Base-by-base conservation (phyloP, 176 grass and related monocot species). In the Secale cereale region DNA sequence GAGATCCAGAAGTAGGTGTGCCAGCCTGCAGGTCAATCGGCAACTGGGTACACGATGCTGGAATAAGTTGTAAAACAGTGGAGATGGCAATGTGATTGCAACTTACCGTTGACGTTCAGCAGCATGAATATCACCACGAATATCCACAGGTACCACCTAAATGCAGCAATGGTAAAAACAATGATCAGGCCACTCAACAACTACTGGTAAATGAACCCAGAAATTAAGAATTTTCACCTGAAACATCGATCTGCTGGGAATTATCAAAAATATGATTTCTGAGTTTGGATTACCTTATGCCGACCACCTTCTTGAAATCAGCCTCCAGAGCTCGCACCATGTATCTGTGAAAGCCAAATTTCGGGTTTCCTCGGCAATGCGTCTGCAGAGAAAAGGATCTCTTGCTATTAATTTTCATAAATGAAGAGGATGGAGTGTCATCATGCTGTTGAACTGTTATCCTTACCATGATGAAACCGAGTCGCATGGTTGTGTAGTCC, bases 1-100 rank as follows among this genome's bases (percentile, higher is more conserved):
- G 96, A 87, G 33, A 98, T 93, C 96, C 96, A 98, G 66, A 95
- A 98, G 81, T 95, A 98, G 62, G 91, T 95, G 71, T 98, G 96
- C 96, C 93, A 98, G 79, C 96, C 96, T 98, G 83, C 82, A 91
- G 3, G 52, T 76, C 68, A 50, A 57, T 57, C 0, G 22, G 6
- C 52, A 57, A 57, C 2, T 22, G 19, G 48, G 52, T 22, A 57
- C 2, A 22, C 1, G 12, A 52, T 14, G n/a, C 41, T n/a, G 10
- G 7, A 43, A 62, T 56, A 45, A 45, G 16, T 35, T 35, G 17
- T 54, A 48, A 59, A 76, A 52, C 3, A 3, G 5, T 25, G 23
- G 19, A 26, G 22, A 76, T 25, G 17, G 29, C 66, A 17, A 12
- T 75, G 8, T 28, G 30, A 43, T 2, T 32, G 4, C n/a, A 85